phyloP scores from a whole-genome alignment of 2,329 filamentous ascomycete genomes.

The Thelonectria discophora region DNA sequence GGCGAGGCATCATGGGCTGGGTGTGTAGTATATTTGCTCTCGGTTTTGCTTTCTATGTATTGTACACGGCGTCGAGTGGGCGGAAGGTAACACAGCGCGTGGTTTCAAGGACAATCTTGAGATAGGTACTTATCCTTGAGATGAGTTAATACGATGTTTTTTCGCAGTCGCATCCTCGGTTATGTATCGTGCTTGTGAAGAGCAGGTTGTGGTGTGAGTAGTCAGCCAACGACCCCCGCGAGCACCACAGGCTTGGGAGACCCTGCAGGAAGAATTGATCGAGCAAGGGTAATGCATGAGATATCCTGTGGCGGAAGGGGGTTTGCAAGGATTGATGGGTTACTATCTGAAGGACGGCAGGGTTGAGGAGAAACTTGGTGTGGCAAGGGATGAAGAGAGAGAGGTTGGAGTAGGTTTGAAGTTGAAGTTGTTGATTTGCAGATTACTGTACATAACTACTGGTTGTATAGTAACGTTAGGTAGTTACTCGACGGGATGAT shows the following conservation, averaged over 20 bases:
- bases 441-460: too few relatives aligned
- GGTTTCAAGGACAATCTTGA: slow-evolving; percentile 16
- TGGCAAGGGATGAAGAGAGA: not conserved
- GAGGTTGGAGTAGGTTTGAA: not conserved
- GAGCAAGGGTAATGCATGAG: slow-evolving; percentile 3
- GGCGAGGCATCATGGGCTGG: slow-evolving; percentile 12
- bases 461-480: too few relatives aligned
- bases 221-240: not conserved
- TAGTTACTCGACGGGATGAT: too few relatives aligned
- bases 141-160: slow-evolving; percentile 26
- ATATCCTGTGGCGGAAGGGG: slow-evolving; percentile 23
- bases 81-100: slow-evolving; percentile 9
- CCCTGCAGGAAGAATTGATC: not conserved
- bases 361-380: not conserved
- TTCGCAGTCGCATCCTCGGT: slow-evolving; percentile 4
- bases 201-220: not conserved
- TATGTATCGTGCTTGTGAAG: slow-evolving; percentile 10
- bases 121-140: slow-evolving; percentile 15
- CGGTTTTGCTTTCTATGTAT: slow-evolving; percentile 15
- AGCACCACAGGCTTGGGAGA: slow-evolving; percentile 3
- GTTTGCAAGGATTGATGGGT: not conserved
- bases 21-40: slow-evolving; percentile 5
- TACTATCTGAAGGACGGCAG: not conserved
- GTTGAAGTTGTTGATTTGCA: too few relatives aligned
- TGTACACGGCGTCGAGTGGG: slow-evolving; percentile 21